Conservation (phyloP, 2,329 filamentous ascomycete genomes). For the Cryoendolithus antarcticus region DNA sequence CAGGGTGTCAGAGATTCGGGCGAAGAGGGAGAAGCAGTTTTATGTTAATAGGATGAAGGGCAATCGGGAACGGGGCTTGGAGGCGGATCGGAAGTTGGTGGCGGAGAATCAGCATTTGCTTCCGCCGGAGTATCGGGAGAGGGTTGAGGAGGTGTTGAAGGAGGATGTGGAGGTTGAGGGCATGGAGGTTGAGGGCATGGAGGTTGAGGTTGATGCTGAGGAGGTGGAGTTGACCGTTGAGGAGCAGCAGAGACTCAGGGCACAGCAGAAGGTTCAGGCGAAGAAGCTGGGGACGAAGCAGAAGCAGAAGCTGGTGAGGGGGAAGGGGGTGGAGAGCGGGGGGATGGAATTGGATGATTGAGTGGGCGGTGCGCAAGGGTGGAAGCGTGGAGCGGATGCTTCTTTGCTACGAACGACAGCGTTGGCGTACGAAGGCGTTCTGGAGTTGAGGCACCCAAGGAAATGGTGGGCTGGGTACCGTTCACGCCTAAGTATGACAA, state of each 20-base stretch:
- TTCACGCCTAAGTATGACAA: no score
- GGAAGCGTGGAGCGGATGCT: neutral
- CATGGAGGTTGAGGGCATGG: conserved; percentile 29
- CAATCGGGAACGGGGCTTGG: conserved; percentile 71
- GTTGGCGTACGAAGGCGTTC: conserved; percentile 6
- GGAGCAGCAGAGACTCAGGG: conserved; percentile 4
- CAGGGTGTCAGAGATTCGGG: conserved; percentile 73
- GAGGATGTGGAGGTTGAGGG: conserved; percentile 46
- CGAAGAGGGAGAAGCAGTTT: conserved; percentile 75
- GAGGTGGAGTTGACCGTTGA: conserved; percentile 6
- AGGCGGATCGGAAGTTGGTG: conserved; percentile 74
- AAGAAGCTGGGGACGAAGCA: conserved; percentile 28
- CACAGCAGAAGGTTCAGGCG: conserved; percentile 29
- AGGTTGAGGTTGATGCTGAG: conserved; percentile 34
- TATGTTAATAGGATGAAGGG: conserved; percentile 90
- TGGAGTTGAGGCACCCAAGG: no score
- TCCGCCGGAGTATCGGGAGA: conserved; percentile 41
- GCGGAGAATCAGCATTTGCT: conserved; percentile 86
- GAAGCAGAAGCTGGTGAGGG: conserved; percentile 35
- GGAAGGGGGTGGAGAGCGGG: conserved; percentile 29
- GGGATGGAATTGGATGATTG: conserved; percentile 30
- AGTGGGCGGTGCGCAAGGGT: conserved; percentile 3
- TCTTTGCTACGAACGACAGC: conserved; percentile 4
- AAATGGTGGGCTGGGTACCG: no score
- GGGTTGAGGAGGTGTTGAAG: conserved; percentile 41